Base-by-base conservation (phyloP, 768 basidiomycete species). In the Auriscalpium orientale region DNA sequence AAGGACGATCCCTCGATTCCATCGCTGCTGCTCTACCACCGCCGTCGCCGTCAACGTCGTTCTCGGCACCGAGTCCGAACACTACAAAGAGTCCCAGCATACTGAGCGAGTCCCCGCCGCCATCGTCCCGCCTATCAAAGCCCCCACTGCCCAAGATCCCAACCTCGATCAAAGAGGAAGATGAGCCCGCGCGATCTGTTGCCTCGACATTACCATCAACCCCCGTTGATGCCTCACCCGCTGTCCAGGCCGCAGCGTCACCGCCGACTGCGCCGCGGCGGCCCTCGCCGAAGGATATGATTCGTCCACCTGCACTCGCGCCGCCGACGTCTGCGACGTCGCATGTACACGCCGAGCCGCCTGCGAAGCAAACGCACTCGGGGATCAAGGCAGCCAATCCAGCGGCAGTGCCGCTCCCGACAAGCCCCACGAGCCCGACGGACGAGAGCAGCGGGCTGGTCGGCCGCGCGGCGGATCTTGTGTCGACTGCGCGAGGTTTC, bases 401-500 rank as follows among this genome's bases (percentile, higher is more conserved):
- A 50, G 67, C 66, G 46, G 55, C 37, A 61, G 56, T 46, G 67
- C 65, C 38, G 63, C 67, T 16, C 66, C 28, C 28, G 28, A 28
- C 28, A 28, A 69, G 40, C 68, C 68, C 58, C 68, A 66, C 53
- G 59, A 58, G 28, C 21, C 61, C 58, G 21, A 48, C 4, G 22
- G 55, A 60, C 13, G 53, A 60, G 28, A 56, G 56, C 20, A 56
- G 56, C 20, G 78, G 74, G 38, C 70, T 85, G 20, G 79, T 80
- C 21, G 78, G 80, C 15, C 74, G 81, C 49, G 84, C 91, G 21
- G 88, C 85, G 18, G 89, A 87, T 53, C 88, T 94, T 43, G 87
- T 93, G 56, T 84, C 81, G 46, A 84, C 79, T 51, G 91, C 91
- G 2, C 84, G 89, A 18, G 87, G 88, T 46, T 84, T 87, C 62